Percentiles rank a stretch among this genome's conserved stretches.
Evolutionary conservation across 139 green algal genomes (phyloP).

Genomic region (Micractinium sp.): DNA sequence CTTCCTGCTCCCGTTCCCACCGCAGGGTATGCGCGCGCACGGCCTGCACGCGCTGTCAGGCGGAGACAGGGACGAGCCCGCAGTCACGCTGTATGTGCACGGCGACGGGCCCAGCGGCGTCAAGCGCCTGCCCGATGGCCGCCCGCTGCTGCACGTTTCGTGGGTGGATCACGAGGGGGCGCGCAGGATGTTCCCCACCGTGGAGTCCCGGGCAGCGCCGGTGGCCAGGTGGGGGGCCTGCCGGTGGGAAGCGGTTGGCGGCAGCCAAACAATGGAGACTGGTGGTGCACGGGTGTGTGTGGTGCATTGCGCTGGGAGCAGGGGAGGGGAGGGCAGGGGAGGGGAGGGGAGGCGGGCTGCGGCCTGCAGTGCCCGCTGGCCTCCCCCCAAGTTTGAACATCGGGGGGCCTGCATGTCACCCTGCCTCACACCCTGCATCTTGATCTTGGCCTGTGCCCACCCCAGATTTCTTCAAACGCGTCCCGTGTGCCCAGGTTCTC

Average conservation of each 20-base stretch:
- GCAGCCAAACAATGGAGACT: too few relatives aligned
- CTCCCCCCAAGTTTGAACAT: too few relatives aligned
- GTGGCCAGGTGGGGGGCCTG: neutral
- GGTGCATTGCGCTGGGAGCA: too few relatives aligned
- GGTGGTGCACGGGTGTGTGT: too few relatives aligned
- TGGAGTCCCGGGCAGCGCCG: neutral
- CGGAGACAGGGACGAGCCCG: neutral
- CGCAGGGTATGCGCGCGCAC: neutral
- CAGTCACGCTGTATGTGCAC: neutral
- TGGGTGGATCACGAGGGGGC: neutral
- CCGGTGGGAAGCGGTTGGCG: neutral
- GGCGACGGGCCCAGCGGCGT: neutral
- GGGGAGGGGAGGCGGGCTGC: too few relatives aligned
- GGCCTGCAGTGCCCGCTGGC: too few relatives aligned
- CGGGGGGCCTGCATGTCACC: too few relatives aligned
- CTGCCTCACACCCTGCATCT: too few relatives aligned
- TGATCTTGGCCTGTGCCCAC: too few relatives aligned
- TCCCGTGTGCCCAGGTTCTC: too few relatives aligned
- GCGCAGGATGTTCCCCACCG: neutral
- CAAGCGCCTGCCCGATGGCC: slow-evolving; percentile 14
- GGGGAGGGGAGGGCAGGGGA: too few relatives aligned
- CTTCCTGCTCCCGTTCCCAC: neutral
- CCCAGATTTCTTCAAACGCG: too few relatives aligned
- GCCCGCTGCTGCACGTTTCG: slow-evolving; percentile 10
- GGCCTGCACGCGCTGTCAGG: neutral